Conservation (phyloP, 225 moss, liverwort and hornwort genomes). For the Pseudoscleropodium purum region DNA sequence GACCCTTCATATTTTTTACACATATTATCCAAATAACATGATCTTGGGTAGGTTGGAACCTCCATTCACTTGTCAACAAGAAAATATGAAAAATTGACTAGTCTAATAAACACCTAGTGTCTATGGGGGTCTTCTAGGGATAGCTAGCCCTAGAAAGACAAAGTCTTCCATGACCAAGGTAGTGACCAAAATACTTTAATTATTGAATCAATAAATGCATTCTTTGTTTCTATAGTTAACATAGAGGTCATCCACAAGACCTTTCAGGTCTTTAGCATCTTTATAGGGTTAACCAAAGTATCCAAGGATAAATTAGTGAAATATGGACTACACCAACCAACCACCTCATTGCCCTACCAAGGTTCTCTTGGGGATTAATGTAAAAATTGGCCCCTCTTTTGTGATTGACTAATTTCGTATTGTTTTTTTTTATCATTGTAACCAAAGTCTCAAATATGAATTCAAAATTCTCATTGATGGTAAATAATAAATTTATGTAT, state of each 20-base stretch:
- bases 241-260: accelerated
- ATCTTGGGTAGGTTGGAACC: too few relatives aligned
- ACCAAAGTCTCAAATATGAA: neutral
- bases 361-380: neutral
- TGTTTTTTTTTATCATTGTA: neutral
- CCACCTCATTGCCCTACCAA: accelerated
- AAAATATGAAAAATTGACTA: too few relatives aligned
- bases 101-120: neutral
- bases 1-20: too few relatives aligned
- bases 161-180: accelerated
- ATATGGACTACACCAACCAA: neutral
- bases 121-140: neutral
- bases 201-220: neutral
- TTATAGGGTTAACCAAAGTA: accelerated
- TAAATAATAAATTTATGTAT: accelerated
- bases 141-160: accelerated
- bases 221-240: neutral
- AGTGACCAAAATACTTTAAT: accelerated
- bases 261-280: accelerated
- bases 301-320: accelerated
- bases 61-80: too few relatives aligned
- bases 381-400: neutral
- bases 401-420: neutral
- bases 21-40: too few relatives aligned
- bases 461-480: neutral